Evolutionary conservation across 2,329 filamentous ascomycete species (phyloP), one percentile per base, ranked within the genome.

Genomic region (Orbilia quercus): DNA sequence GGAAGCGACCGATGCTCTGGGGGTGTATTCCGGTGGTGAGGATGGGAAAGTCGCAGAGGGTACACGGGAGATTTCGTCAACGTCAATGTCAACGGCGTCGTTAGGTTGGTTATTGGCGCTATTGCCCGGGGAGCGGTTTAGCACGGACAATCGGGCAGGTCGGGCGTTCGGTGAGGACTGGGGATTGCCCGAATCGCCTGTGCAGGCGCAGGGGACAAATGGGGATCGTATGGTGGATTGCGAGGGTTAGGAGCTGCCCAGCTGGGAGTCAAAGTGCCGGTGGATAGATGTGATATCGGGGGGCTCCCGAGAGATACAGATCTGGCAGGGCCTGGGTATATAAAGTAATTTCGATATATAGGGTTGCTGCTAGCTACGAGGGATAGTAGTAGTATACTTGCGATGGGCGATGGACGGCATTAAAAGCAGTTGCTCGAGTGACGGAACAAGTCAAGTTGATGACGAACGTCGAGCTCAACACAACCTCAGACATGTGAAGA

Each of bases 91-190:
- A n/a, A n/a, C n/a, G n/a, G n/a, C n/a, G n/a, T n/a, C n/a, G n/a
- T n/a, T n/a, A n/a, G n/a, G n/a, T n/a, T n/a, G n/a, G 53, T 42
- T 44, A 22, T 45, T 42, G 16, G 54, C 16, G 40, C 28, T 36
- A 28, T 36, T 25, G 18, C 18, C 54, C 36, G 47, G 54, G 38
- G 64, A 28, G 16, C 5, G 34, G 38, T 69, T 45, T 55, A 55
- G 64, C 25, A 47, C 36, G 58, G 69, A 59, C 54, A 66, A 73
- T 66, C 69, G 69, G 69, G 69, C 60, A 66, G 60, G 69, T 73
- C 54, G 69, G 50, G 60, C 54, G 60, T 65, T 60, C 34, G 53
- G 31, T 36, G 69, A 47, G 54, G 69, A 73, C 69, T 66, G 69
- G 69, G 69, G 16, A 48, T 65, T 50, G 67, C 60, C 67, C 54